Conservation (phyloP, 257 asterid species). For the Sherardia arvensis region DNA sequence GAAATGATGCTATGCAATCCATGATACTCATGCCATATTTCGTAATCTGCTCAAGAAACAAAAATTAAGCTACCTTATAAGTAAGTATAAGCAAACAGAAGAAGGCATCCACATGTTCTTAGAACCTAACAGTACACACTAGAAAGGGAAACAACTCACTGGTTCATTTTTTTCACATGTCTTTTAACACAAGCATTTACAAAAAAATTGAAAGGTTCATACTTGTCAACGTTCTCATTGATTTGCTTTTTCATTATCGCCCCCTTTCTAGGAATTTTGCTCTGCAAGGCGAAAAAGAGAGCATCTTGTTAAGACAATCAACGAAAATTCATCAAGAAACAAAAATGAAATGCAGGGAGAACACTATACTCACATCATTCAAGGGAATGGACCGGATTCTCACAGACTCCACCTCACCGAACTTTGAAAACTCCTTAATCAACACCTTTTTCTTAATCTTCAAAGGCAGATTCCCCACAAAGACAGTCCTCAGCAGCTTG, state of each 20-base stretch:
- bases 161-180: background rate
- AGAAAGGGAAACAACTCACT: too few species aligned
- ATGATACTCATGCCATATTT: background rate
- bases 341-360: background rate
- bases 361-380: slow-evolving; percentile 67
- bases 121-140: too few species aligned
- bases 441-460: slow-evolving; percentile 73
- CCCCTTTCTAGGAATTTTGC: slow-evolving; percentile 80
- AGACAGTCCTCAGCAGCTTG: slow-evolving; percentile 81
- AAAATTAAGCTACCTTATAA: background rate
- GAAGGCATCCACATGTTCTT: background rate
- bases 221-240: slow-evolving; percentile 81
- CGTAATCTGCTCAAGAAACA: background rate
- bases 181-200: background rate
- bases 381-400: slow-evolving; percentile 90
- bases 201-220: background rate
- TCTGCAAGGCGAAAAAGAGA: slow-evolving; percentile 36
- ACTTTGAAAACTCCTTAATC: slow-evolving; percentile 59
- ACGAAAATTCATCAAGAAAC: too few species aligned
- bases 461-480: slow-evolving; percentile 81
- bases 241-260: slow-evolving; percentile 63
- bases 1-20: background rate
- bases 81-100: background rate
- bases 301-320: background rate
- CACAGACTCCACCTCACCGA: slow-evolving; percentile 84